Base-by-base conservation (phyloP, 139 green algal species). In the Microglena sp. region DNA sequence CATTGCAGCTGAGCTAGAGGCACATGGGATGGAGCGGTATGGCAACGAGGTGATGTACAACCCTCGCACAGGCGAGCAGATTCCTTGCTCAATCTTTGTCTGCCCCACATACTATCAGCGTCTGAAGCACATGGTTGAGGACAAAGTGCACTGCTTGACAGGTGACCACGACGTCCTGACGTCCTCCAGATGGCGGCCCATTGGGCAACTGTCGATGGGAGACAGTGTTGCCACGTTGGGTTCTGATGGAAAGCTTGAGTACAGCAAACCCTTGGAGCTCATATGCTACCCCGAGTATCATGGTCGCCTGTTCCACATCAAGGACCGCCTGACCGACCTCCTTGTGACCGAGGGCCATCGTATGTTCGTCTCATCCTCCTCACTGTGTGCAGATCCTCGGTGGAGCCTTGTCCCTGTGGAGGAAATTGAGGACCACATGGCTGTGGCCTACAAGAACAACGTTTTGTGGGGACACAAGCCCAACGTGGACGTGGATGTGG, bases 71-170 rank as follows among this genome's bases (percentile, higher is more conserved):
- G 83, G 83, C 5, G 54, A 71, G 33, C 72, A 72, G 69, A 64
- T 89, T 31, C 27, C 76, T 22, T 64, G 64, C 2, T 0, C 32
- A 2, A 77, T 87, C 66, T 89, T 89, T 64, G 31, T 87, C 6
- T 68, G 78, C 3, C 75, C 78, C 11, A 87, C 78, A 15, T 87
- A 87, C 70, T 81, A 80, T 64, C 73, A 81, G 57, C 75, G 83
- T 4, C 68, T 89, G 35, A 87, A 87, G 81, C 83, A 89, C 68
- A 87, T 89, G 80, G 70, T 67, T 5, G 60, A 15, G 18, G 60
- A 67, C 60, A 67, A 67, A 43, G 7, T 59, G 6, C 32, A 66
- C 59, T 56, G 50, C 11, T n/a, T 75, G 0, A 66, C 43, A 0
- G 1, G 5, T n/a, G 50, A 62, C 15, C 55, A 62, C 55, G 55